Base-by-base conservation (phyloP, 2,329 filamentous ascomycete species). In the Fusarium sambucinum region DNA sequence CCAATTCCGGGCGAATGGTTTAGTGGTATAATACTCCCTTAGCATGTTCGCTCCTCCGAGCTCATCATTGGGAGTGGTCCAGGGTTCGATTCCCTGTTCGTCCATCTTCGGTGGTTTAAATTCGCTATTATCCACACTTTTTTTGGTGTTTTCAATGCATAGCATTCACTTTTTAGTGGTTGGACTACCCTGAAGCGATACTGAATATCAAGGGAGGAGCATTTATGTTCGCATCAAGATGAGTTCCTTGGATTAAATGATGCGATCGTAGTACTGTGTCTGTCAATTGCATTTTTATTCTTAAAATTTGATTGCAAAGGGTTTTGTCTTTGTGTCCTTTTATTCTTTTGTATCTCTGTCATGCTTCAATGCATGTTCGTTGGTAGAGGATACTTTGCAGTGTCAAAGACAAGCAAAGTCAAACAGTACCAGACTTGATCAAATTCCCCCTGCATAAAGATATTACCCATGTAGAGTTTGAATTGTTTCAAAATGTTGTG, bases 1-100 rank as follows among this genome's bases (percentile, higher is more conserved):
- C 33, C 33, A 42, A 27, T n/a, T 53, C 48, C 56, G 64, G 63
- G 63, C 64, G 64, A 68, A 67, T 67, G 64, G 64, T 67, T 67
- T 67, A 68, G 65, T 68, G 65, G 65, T 68, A 68, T 68, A 68
- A 68, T 67, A 67, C 64, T 67, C 64, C 64, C 64, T 68, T 68
- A 68, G 64, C 64, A 68, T 47, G 38, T 35, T 67, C 25, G 19
- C 8, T 2, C 23, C 0, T 14, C 23, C 11, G 46, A 44, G 23
- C 5, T 42, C 42, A 44, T 35, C 8, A 27, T 21, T 67, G 64
- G 64, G 64, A 68, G 64, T 68, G 64, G 64, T 68, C 64, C 64
- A 68, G 64, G 64, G 64, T 68, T 68, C 64, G 64, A 68, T 68
- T 68, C 64, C 64, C 64, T 68, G 64, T 68, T 68, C 64, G 64